Base-by-base conservation (phyloP, 2,329 filamentous ascomycete species). In the Colletotrichum sp. region DNA sequence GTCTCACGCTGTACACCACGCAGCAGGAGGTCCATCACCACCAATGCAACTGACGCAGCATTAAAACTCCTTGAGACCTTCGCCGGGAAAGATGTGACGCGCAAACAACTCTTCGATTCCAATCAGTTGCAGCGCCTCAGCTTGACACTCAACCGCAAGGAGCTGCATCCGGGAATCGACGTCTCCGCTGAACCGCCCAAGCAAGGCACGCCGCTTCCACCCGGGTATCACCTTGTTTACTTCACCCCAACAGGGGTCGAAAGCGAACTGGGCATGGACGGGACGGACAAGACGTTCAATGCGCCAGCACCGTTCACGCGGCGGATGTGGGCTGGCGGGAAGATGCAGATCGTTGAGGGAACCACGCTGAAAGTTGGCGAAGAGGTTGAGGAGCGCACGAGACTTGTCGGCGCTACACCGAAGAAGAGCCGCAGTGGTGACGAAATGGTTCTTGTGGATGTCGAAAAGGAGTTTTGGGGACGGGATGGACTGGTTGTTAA, bases 251-350 rank as follows among this genome's bases (percentile, higher is more conserved):
- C 84, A 0, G 89, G 89, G 6, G 76, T 90, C 0, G 92, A 93
- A 79, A 76, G 80, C 1, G 86, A 90, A 8, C 86, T 94, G 1
- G 91, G 91, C 0, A 76, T 81, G 0, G 92, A 94, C 80, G 92
- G 92, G 16, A 92, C 90, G 0, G 92, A 94, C 82, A 83, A 80
- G 1, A 89, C 88, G 0, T 93, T 91, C 80, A 93, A 93, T 78
- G 88, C 91, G 0, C 87, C 90, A 0, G 76, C 83, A 5, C 91
- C 91, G 0, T 94, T 93, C 73, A 92, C 91, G 3, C 83, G 92
- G 34, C 86, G 92, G 15, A 93, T 94, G 92, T 94, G 92, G 92
- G 92, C 92, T 0, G 92, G 92, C 2, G 92, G 92, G 1, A 85
- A 86, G 72, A 90, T 93, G 82, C 80, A 82, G 16, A 93, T 91